A percentile compares a stretch with the other conserved stretches of the same genome.
Conservation (phyloP, 2,329 filamentous ascomycete genomes). For the Simplicillium aogashimaense region DNA sequence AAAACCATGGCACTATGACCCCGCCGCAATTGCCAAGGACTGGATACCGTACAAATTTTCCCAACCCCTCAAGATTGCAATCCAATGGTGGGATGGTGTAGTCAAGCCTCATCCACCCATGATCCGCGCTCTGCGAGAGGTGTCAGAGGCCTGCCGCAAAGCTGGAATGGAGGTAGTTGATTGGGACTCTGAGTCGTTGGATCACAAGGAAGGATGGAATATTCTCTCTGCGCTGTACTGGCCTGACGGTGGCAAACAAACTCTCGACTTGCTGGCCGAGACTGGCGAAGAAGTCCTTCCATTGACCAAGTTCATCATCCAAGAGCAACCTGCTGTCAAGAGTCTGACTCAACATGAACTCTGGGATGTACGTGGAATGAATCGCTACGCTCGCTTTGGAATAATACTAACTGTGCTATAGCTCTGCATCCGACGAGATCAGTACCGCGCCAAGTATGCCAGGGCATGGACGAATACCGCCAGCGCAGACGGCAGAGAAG, state of each 20-base stretch:
- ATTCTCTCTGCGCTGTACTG: slow-evolving; percentile 40
- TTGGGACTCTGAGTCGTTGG: slow-evolving; percentile 36
- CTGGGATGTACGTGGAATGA: slow-evolving; percentile 22
- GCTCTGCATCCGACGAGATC: slow-evolving; percentile 26
- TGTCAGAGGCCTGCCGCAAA: slow-evolving; percentile 36
- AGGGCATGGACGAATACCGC: slow-evolving; percentile 26
- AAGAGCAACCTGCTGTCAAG: slow-evolving; percentile 36
- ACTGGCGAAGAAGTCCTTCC: slow-evolving; percentile 49
- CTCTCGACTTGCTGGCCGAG: slow-evolving; percentile 34
- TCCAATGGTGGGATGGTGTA: slow-evolving; percentile 49
- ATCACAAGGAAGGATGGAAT: slow-evolving; percentile 41
- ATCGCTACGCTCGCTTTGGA: neutral
- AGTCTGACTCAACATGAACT: slow-evolving; percentile 27
- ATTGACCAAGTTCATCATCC: slow-evolving; percentile 47
- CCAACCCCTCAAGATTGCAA: slow-evolving; percentile 46
- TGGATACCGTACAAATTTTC: slow-evolving; percentile 23
- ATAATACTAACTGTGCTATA: neutral
- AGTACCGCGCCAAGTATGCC: slow-evolving; percentile 25
- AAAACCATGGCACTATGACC: slow-evolving; percentile 23
- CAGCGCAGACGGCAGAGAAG: slow-evolving; percentile 14
- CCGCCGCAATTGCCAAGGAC: slow-evolving; percentile 18
- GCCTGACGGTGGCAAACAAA: slow-evolving; percentile 48
- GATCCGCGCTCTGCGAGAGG: slow-evolving; percentile 42
- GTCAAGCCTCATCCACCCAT: slow-evolving; percentile 52
- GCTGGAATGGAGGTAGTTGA: slow-evolving; percentile 45